phyloP scores from a whole-genome alignment of 2,329 filamentous ascomycete genomes.

The Ophiocordyceps robertsii region DNA sequence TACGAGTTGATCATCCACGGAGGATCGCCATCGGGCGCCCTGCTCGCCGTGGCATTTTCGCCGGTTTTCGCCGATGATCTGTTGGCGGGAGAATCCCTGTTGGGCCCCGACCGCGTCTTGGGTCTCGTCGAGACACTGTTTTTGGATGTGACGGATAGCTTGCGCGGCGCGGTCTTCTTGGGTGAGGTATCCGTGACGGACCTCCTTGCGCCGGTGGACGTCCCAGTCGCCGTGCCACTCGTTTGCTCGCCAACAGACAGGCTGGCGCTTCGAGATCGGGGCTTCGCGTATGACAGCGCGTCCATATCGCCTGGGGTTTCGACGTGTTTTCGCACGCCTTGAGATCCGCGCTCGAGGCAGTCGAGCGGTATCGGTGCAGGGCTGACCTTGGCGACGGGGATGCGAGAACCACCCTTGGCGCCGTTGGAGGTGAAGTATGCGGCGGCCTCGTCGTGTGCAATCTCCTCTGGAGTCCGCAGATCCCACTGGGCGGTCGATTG shows the following conservation, averaged over 20 bases:
- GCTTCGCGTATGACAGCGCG: slow-evolving; percentile 42
- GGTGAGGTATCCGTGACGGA: slow-evolving; percentile 37
- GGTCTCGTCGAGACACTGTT: slow-evolving; percentile 31
- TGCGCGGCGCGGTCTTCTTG: slow-evolving; percentile 35
- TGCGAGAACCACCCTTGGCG: slow-evolving; percentile 58
- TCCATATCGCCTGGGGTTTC: slow-evolving; percentile 34
- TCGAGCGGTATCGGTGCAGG: slow-evolving; percentile 61
- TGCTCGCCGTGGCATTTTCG: slow-evolving; percentile 33
- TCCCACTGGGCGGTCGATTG: slow-evolving; percentile 41
- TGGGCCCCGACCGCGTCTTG: slow-evolving; percentile 47
- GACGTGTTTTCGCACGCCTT: slow-evolving; percentile 47
- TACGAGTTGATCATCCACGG: slow-evolving; percentile 94
- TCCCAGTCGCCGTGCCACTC: slow-evolving; percentile 6
- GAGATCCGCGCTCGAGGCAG: slow-evolving; percentile 61
- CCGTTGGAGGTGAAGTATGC: slow-evolving; percentile 38
- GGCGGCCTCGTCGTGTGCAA: slow-evolving; percentile 44
- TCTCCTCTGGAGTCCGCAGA: slow-evolving; percentile 64
- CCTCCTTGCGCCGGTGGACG: slow-evolving; percentile 22
- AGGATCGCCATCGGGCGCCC: slow-evolving; percentile 82
- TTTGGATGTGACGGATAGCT: slow-evolving; percentile 30
- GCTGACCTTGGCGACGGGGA: slow-evolving; percentile 73
- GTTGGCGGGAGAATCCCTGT: slow-evolving; percentile 32
- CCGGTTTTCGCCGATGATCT: slow-evolving; percentile 52
- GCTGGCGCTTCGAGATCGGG: slow-evolving; percentile 59
- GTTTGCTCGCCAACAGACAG: slow-evolving; percentile 27